Percentiles rank a stretch among this genome's conserved stretches.
phyloP scores from a whole-genome alignment of 2,329 filamentous ascomycete species.

The Botryotinia calthae region DNA sequence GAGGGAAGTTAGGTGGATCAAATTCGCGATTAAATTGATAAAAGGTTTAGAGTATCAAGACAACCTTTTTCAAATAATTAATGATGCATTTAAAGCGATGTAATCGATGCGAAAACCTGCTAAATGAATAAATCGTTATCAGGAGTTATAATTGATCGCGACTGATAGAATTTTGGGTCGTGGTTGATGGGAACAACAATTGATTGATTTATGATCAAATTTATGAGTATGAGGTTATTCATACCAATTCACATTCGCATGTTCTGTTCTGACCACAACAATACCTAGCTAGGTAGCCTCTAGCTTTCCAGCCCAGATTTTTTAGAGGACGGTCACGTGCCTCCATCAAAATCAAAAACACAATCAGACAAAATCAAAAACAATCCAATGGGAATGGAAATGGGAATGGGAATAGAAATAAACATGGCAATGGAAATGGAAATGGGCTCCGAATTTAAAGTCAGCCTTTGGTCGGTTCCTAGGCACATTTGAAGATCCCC shows the following conservation, averaged over 20 bases:
- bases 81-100: slow-evolving; percentile 5
- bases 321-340: not conserved
- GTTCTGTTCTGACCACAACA: not conserved
- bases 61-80: slow-evolving; percentile 6
- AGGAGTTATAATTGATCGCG: not conserved
- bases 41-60: not conserved
- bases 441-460: not conserved
- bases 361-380: not conserved
- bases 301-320: not conserved
- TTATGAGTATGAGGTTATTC: slow-evolving; percentile 13
- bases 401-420: too few relatives aligned
- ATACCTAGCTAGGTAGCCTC: not conserved
- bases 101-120: slow-evolving; percentile 2
- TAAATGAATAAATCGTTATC: not conserved
- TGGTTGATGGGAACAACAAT: not conserved
- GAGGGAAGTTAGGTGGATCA: slow-evolving; percentile 5
- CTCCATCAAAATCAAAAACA: not conserved
- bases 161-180: not conserved
- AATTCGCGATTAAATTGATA: slow-evolving; percentile 9
- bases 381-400: not conserved
- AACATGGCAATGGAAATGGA: too few relatives aligned
- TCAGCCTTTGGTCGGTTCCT: not conserved
- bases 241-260: slow-evolving; percentile 6
- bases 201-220: slow-evolving; percentile 11
- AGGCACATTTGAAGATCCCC: not conserved